phyloP scores from a whole-genome alignment of 495 filamentous ascomycete genomes.

The Xylaria longipes region DNA sequence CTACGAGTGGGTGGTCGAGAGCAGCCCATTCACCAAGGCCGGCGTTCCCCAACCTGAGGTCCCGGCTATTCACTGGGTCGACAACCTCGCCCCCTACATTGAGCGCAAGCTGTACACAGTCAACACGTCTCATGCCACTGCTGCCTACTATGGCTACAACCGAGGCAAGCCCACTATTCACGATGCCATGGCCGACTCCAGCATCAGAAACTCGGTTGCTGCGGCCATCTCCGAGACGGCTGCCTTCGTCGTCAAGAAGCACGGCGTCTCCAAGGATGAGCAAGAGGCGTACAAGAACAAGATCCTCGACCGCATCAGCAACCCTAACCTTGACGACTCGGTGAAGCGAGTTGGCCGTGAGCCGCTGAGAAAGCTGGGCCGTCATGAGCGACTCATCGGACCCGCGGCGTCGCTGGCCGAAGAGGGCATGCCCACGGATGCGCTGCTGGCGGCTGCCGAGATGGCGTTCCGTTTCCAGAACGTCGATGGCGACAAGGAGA shows the following conservation, averaged over 20 bases:
- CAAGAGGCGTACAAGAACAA: slow-evolving; percentile 90
- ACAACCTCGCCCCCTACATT: slow-evolving; percentile 90
- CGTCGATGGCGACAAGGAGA: slow-evolving; percentile 87
- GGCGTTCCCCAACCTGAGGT: slow-evolving; percentile 63
- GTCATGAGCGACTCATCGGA: slow-evolving; percentile 94
- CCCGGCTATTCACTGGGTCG: slow-evolving; percentile 89
- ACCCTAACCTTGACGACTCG: slow-evolving; percentile 90
- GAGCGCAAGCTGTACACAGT: slow-evolving; percentile 99
- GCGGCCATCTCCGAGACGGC: slow-evolving; percentile 82
- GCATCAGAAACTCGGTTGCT: slow-evolving; percentile 76
- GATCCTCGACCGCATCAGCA: slow-evolving; percentile 90
- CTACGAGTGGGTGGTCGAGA: slow-evolving; percentile 97
- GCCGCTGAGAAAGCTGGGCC: slow-evolving; percentile 87
- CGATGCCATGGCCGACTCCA: slow-evolving; percentile 67
- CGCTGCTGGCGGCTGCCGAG: slow-evolving; percentile 77
- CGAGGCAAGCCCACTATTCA: slow-evolving; percentile 83
- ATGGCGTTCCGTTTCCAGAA: slow-evolving; percentile 93
- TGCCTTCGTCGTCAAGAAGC: slow-evolving; percentile 82
- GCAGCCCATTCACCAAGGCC: slow-evolving; percentile 71
- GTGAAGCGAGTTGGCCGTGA: slow-evolving; percentile 96
- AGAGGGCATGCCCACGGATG: slow-evolving; percentile 70
- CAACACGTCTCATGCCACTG: slow-evolving; percentile 97
- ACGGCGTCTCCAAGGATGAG: slow-evolving; percentile 74
- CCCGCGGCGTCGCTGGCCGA: slow-evolving; percentile 87
- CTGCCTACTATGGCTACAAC: slow-evolving; percentile 91